A percentile compares a stretch with the other conserved stretches of the same genome.
phyloP scores from a whole-genome alignment of 192 early-diverging fungal genomes.

The Fimicolochytrium jonesii region DNA sequence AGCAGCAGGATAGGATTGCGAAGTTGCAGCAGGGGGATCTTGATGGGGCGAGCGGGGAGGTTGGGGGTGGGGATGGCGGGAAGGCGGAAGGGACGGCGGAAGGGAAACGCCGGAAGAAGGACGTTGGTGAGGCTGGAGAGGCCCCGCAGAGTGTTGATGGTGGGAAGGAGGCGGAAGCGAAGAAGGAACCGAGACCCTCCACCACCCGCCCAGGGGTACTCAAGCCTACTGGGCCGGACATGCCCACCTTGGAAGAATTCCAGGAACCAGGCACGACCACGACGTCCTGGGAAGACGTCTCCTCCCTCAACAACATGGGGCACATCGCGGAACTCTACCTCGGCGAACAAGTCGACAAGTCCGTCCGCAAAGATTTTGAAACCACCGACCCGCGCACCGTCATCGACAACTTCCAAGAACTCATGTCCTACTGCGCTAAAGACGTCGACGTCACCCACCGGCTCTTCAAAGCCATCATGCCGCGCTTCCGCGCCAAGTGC shows the following conservation, averaged over 20 bases:
- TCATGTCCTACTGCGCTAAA: constrained; percentile 81
- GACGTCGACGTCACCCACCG: constrained; percentile 76
- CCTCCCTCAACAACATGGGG: constrained; percentile 70
- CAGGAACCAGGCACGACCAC: too few species aligned
- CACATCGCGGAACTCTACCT: constrained; percentile 81
- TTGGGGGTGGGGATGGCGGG: too few species aligned
- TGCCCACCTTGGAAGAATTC: too few species aligned
- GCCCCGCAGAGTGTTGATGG: constrained; percentile 1
- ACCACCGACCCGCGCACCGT: constrained; percentile 32
- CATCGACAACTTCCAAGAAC: constrained; percentile 54
- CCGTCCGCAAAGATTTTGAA: constrained; percentile 29
- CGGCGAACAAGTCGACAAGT: constrained; percentile 38
- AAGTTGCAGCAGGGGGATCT: too few species aligned
- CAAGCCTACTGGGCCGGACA: too few species aligned
- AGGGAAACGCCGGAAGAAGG: too few species aligned
- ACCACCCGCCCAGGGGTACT: too few species aligned
- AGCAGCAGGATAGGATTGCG: constrained; percentile 58
- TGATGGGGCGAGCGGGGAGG: too few species aligned
- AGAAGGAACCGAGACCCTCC: too few species aligned
- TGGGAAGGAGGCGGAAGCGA: too few species aligned
- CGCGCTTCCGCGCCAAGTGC: constrained; percentile 71
- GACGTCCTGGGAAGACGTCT: constrained; percentile 49
- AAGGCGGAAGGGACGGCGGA: too few species aligned
- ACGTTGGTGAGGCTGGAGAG: constrained; percentile 12
- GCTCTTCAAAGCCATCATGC: constrained; percentile 67